A percentile compares a stretch with the other conserved stretches of the same genome.
These are phyloP conservation scores for Alternaria arborescens DNA, from an alignment of 2,329 filamentous ascomycete genomes.

Conservation along the genomic window DNA sequence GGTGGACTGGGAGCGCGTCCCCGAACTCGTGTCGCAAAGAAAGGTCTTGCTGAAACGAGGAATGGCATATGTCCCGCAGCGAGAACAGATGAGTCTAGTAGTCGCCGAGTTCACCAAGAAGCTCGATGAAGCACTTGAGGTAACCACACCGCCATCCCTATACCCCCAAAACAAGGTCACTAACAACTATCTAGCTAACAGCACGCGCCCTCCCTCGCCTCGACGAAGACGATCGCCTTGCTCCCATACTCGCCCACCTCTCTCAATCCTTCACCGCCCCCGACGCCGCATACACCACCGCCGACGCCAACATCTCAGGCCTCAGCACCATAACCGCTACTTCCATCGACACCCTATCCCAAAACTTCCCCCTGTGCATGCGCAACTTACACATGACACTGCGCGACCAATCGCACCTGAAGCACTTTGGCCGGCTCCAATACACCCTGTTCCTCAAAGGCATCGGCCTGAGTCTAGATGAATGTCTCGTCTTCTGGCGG, in stretches of 20 bases:
- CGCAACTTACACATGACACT: conserved; percentile 86
- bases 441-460: conserved; percentile 98
- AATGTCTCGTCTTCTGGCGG: conserved; percentile 92
- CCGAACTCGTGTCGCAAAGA: conserved; percentile 82
- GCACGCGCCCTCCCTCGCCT: conserved; percentile 89
- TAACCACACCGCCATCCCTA: conserved; percentile 51
- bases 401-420: conserved; percentile 87
- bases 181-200: conserved; percentile 68
- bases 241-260: conserved; percentile 79
- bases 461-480: conserved; percentile 89
- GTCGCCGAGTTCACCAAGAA: conserved; percentile 83
- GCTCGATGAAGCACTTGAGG: conserved; percentile 84
- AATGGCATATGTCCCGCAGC: conserved; percentile 88
- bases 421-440: conserved; percentile 91
- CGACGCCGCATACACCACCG: conserved; percentile 78
- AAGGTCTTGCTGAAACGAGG: conserved; percentile 77
- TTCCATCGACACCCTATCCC: conserved; percentile 77
- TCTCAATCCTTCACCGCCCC: conserved; percentile 95
- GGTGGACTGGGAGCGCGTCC: conserved; percentile 93
- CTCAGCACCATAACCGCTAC: conserved; percentile 68
- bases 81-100: conserved; percentile 89
- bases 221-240: conserved; percentile 93
- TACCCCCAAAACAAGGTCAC: neutral
- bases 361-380: conserved; percentile 94
- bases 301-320: conserved; percentile 76